A percentile compares a stretch with the other conserved stretches of the same genome.
Conservation (phyloP, 192 early-diverging fungal genomes). For the Cladochytrium replicatum region DNA sequence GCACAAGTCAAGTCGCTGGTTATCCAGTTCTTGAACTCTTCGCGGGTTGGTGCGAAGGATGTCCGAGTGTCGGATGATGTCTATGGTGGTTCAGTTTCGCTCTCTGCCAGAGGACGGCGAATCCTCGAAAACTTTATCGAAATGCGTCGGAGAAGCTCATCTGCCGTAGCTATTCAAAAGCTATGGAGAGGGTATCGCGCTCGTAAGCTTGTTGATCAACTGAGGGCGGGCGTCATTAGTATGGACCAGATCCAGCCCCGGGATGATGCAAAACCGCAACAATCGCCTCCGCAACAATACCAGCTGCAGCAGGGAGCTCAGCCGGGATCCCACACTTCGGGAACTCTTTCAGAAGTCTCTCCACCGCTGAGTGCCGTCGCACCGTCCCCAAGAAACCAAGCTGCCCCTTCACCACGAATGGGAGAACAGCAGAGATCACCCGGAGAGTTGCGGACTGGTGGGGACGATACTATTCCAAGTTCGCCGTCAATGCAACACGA, state of each 20-base stretch:
- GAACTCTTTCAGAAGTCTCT: conserved; percentile 2
- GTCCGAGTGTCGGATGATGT: too few species aligned
- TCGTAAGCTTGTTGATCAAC: conserved; percentile 1
- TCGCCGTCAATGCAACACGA: conserved; percentile 4
- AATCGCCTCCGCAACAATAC: conserved; percentile 3
- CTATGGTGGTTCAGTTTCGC: conserved; percentile 9
- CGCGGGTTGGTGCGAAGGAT: too few species aligned
- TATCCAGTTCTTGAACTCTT: too few species aligned
- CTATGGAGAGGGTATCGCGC: conserved; percentile 15
- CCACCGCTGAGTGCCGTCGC: neutral
- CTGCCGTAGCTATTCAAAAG: conserved; percentile 21
- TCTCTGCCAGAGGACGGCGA: conserved; percentile 12
- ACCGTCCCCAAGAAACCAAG: too few species aligned
- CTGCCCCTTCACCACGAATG: neutral
- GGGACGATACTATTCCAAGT: too few species aligned
- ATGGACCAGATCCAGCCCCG: neutral
- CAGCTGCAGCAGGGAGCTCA: neutral
- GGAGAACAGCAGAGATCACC: conserved; percentile 1
- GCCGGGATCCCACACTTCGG: neutral
- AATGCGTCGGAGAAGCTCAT: conserved; percentile 1
- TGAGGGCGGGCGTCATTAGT: conserved; percentile 1
- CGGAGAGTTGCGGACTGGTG: neutral
- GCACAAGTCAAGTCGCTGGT: too few species aligned
- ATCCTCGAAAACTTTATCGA: conserved; percentile 15
- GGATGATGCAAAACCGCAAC: neutral